Conservation (phyloP, 2,329 filamentous ascomycete genomes). For the Aspergillus pseudoterreus region DNA sequence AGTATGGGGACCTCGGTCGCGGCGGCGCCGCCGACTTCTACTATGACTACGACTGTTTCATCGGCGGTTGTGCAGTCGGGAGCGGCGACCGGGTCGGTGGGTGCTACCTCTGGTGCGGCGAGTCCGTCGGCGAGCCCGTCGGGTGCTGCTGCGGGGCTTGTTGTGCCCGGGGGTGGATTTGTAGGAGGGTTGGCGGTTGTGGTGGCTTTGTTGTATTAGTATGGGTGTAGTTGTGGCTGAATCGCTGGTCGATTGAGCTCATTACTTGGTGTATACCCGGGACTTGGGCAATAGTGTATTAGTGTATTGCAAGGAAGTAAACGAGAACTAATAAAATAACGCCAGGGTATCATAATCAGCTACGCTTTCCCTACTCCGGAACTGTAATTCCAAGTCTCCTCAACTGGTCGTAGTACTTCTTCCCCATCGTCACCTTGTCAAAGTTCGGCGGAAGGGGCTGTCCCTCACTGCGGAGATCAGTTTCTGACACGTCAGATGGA, state of each 20-base stretch:
- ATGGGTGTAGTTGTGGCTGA: neutral
- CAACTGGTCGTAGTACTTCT: conserved; percentile 12
- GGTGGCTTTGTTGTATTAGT: conserved; percentile 1
- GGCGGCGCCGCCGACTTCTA: neutral
- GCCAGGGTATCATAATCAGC: too few species aligned
- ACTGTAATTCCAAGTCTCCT: conserved; percentile 7
- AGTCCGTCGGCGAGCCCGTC: neutral
- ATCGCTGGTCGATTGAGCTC: conserved; percentile 2
- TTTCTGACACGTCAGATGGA: neutral
- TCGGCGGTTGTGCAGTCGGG: neutral
- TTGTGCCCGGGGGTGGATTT: neutral
- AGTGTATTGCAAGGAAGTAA: neutral
- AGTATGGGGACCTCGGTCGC: too few species aligned
- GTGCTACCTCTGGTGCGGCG: neutral
- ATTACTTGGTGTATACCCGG: neutral
- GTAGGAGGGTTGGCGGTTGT: neutral
- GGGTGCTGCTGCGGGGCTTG: neutral
- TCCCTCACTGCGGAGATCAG: conserved; percentile 20
- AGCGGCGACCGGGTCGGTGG: neutral
- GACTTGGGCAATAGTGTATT: neutral
- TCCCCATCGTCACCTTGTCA: conserved; percentile 38
- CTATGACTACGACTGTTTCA: neutral
- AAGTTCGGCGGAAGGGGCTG: conserved; percentile 42
- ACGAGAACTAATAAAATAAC: too few species aligned
- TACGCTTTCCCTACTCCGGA: neutral